phyloP scores from a whole-genome alignment of 2,329 filamentous ascomycete genomes.

The Trichoderma sp. region DNA sequence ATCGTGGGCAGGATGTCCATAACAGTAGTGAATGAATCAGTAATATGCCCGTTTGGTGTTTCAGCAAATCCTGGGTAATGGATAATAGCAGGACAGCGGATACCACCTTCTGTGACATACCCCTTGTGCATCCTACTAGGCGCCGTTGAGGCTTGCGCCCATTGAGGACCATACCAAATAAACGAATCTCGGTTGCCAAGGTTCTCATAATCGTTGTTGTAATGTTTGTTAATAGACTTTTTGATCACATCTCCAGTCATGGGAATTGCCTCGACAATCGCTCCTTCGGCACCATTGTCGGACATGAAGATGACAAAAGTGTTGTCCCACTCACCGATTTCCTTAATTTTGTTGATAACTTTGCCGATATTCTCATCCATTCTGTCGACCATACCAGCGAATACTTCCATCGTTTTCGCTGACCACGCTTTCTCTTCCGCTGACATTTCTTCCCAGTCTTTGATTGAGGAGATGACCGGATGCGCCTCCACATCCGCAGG shows the following conservation, averaged over 20 bases:
- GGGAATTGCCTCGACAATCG: conserved; percentile 51
- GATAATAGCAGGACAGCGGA: conserved; percentile 26
- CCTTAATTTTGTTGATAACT: conserved; percentile 54
- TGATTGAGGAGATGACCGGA: conserved; percentile 46
- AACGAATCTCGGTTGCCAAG: conserved; percentile 55
- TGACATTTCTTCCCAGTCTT: conserved; percentile 47
- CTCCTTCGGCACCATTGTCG: conserved; percentile 62
- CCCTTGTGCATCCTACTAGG: conserved; percentile 38
- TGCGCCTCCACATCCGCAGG: conserved; percentile 49
- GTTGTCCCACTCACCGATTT: conserved; percentile 56
- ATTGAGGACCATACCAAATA: conserved; percentile 59
- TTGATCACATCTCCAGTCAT: conserved; percentile 38
- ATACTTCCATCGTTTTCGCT: conserved; percentile 58
- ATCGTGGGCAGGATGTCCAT: conserved; percentile 14
- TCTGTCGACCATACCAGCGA: conserved; percentile 62
- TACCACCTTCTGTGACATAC: conserved; percentile 48
- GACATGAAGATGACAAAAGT: conserved; percentile 58
- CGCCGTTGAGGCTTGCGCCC: conserved; percentile 46
- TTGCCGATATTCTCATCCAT: conserved; percentile 61
- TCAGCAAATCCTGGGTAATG: conserved; percentile 1
- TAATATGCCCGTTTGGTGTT: neutral
- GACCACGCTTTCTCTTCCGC: conserved; percentile 48
- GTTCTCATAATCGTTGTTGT: conserved; percentile 51
- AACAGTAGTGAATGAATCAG: conserved; percentile 2
- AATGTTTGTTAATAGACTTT: conserved; percentile 54